Evolutionary conservation across 2,329 filamentous ascomycete genomes (phyloP), one percentile per base, ranked within the genome.

Genomic region (Pestalotiopsis sp.): DNA sequence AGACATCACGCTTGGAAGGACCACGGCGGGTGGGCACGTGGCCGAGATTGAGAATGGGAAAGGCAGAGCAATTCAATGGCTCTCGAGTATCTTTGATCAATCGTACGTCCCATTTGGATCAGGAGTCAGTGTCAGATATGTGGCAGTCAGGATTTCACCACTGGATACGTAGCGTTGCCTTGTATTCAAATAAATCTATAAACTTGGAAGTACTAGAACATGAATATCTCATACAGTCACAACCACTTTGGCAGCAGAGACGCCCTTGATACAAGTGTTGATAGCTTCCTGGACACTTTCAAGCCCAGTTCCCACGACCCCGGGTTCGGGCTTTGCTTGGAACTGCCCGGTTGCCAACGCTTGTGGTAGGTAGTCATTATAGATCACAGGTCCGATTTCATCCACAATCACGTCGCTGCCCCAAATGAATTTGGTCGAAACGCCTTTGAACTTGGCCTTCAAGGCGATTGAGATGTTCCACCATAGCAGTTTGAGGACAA

Each of bases 201-300:
- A 36, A 36, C 7, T 27, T 27, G 25, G 25, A 25, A 25, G 25
- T 36, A 36, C 31, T 36, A 9, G 6, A 17, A 4, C 17, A 45
- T 13, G 3, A 2, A 45, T 45, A 1, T 45, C 17, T 17, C 17
- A 45, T 45, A 68, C 2, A 36, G 36, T 13, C 23, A 83, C 77
- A n/a, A 84, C 81, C 27, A 84, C 27, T 71, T 85, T 85, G 72
- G 77, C 77, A 1, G 79, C 83, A 7, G 80, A 82, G 2, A 84
- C 80, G 3, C 82, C 82, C 63, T 79, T 75, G 56, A 70, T 77
- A 2, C 79, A 71, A 0, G 77, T 36, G 71, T 83, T 78, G 27
- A 85, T 68, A 0, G 77, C 83, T 9, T 77, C 77, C 66, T 86
- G 82, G 2, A 85, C 74, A 45, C 73, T 77, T 59, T 81, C 80